Evolutionary conservation across 805 yeast species (phyloP).

Genomic region (Maudiozyma barnettii): DNA sequence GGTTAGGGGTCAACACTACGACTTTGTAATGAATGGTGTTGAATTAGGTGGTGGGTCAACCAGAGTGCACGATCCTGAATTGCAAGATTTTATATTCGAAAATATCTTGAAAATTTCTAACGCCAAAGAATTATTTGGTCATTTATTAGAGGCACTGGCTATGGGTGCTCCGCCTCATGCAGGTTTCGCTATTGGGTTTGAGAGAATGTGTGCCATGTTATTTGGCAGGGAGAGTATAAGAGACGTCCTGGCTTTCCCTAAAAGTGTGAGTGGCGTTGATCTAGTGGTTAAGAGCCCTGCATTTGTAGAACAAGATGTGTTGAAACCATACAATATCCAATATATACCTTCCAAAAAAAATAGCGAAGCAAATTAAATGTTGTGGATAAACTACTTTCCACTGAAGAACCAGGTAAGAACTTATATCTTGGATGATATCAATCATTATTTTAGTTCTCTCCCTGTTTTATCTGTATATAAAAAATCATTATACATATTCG

Average conservation of each 20-base stretch:
- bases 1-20: conserved; percentile 87
- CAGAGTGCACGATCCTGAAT: conserved; percentile 77
- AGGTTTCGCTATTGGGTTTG: conserved; percentile 93
- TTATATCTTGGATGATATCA: too few species aligned
- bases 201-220: conserved; percentile 84
- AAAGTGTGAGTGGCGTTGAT: conserved; percentile 80
- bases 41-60: conserved; percentile 97
- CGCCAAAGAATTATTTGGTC: conserved; percentile 68
- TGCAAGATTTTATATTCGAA: conserved; percentile 67
- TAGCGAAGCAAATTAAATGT: not conserved
- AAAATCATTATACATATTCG: not conserved
- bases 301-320: conserved; percentile 39
- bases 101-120: conserved; percentile 51
- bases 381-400: too few species aligned
- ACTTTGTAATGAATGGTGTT: conserved; percentile 84
- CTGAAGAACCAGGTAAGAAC: too few species aligned
- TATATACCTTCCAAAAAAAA: not conserved
- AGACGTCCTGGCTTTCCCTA: conserved; percentile 95
- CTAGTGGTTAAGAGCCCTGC: conserved; percentile 85
- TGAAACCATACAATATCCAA: conserved; percentile 42
- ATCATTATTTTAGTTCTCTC: not conserved
- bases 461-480: not conserved
- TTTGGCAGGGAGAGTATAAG: conserved; percentile 68
- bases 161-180: conserved; percentile 99
- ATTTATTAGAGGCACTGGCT: conserved; percentile 66